Conservation (phyloP, 495 filamentous ascomycete genomes). For the Barbatosphaeria neglecta region DNA sequence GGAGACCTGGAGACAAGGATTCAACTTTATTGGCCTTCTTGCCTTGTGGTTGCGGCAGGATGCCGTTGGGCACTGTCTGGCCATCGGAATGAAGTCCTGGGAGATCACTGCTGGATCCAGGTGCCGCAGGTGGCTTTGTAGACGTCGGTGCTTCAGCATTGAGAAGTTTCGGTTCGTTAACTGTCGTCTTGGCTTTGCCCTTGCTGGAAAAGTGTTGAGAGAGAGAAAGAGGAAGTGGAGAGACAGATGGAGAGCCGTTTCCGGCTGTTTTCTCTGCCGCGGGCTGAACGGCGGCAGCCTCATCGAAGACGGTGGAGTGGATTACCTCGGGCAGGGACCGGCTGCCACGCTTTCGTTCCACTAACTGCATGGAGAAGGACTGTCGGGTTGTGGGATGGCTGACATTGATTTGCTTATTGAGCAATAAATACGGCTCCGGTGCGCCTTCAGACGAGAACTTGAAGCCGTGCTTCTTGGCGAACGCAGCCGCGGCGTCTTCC, state of each 20-base stretch:
- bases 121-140: not conserved
- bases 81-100: not conserved
- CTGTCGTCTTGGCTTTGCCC: not conserved
- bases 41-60: not conserved
- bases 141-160: not conserved
- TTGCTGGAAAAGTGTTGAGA: not conserved
- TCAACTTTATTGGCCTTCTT: not conserved
- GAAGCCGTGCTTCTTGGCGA: constrained; percentile 58
- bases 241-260: constrained; percentile 20
- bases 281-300: constrained; percentile 1
- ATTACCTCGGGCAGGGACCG: constrained; percentile 31
- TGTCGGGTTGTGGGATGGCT: constrained; percentile 30
- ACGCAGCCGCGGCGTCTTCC: constrained; percentile 54
- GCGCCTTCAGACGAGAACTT: constrained; percentile 39
- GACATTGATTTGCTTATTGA: constrained; percentile 19
- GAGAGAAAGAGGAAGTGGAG: no score
- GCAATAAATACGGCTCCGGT: constrained; percentile 39
- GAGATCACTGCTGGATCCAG: not conserved
- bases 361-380: constrained; percentile 26
- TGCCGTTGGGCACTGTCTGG: not conserved
- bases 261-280: not conserved
- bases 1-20: not conserved
- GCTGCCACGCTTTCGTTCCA: constrained; percentile 36
- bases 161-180: not conserved
- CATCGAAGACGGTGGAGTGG: constrained; percentile 32